Conservation (phyloP, 306 rosid genomes). For the Sicyos baderoa region DNA sequence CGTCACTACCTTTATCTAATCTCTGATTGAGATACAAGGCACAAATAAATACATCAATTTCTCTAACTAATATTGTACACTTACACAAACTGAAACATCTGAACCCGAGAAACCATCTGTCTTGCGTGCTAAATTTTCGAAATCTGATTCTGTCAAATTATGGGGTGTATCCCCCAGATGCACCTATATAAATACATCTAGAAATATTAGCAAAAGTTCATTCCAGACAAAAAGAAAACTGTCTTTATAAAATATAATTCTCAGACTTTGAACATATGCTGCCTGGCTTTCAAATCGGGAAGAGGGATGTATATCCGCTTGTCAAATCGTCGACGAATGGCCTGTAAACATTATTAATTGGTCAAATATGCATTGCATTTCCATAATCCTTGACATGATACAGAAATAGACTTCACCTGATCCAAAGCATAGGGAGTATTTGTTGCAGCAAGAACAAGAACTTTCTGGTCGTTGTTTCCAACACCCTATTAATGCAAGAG, state of each 20-base stretch:
- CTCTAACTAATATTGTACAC: constrained; percentile 19
- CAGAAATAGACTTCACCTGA: constrained; percentile 50
- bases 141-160: constrained; percentile 76
- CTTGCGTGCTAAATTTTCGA: constrained; percentile 66
- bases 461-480: constrained; percentile 90
- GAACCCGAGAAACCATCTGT: constrained; percentile 97
- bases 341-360: constrained; percentile 48
- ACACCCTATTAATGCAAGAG: constrained; percentile 57
- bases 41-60: neutral
- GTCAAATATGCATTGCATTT: constrained; percentile 21
- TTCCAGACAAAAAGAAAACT: neutral
- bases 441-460: constrained; percentile 98
- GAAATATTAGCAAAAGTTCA: constrained; percentile 16
- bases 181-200: constrained; percentile 49
- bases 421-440: constrained; percentile 96
- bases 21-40: neutral
- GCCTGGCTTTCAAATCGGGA: constrained; percentile 90
- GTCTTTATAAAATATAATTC: constrained; percentile 18
- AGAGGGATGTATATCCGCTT: constrained; percentile 98
- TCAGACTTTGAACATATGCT: constrained; percentile 87
- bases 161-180: constrained; percentile 98
- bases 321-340: constrained; percentile 95
- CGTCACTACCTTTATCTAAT: neutral
- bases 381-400: constrained; percentile 11
- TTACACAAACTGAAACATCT: constrained; percentile 93